These are phyloP conservation scores for Sphaerulina musiva DNA, from an alignment of 2,329 filamentous ascomycete species.

Conservation along the genomic window DNA sequence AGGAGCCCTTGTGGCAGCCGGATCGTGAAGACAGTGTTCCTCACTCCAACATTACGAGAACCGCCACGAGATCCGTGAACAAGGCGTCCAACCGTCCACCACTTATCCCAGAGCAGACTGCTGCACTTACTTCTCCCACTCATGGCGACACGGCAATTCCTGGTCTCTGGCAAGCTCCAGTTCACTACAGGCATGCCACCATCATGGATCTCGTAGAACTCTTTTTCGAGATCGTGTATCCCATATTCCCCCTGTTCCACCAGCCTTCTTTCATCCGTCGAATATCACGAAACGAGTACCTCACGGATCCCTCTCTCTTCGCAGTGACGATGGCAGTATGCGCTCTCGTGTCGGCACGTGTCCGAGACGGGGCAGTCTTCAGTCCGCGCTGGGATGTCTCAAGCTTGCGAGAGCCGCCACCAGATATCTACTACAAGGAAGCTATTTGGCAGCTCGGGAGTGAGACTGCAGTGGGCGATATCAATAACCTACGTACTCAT, in stretches of 20 bases:
- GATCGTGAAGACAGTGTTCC: not conserved
- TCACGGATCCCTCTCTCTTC: slow-evolving; percentile 37
- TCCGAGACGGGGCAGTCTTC: slow-evolving; percentile 41
- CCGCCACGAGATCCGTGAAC: not conserved
- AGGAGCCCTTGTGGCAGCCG: slow-evolving; percentile 5
- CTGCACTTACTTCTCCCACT: not conserved
- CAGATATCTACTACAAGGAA: slow-evolving; percentile 37
- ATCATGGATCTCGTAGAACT: slow-evolving; percentile 42
- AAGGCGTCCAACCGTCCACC: not conserved
- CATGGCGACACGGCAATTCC: not conserved
- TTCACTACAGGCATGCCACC: slow-evolving; percentile 29
- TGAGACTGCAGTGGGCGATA: not conserved
- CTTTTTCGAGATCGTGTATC: slow-evolving; percentile 48
- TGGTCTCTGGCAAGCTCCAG: slow-evolving; percentile 28
- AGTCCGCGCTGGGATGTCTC: slow-evolving; percentile 29
- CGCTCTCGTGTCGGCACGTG: slow-evolving; percentile 42
- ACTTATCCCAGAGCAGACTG: slow-evolving; percentile 1
- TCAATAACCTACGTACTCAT: slow-evolving; percentile 38
- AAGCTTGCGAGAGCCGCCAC: slow-evolving; percentile 29
- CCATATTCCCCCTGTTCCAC: slow-evolving; percentile 48
- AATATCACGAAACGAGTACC: slow-evolving; percentile 39
- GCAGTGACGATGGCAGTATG: slow-evolving; percentile 45
- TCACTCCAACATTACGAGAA: not conserved
- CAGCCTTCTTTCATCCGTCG: slow-evolving; percentile 37
- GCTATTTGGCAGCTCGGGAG: slow-evolving; percentile 30